Percentiles rank a stretch among this genome's conserved stretches.
These are phyloP conservation scores for Cercospora nicotianae DNA, from an alignment of 2,329 filamentous ascomycete species.

Conservation along the genomic window DNA sequence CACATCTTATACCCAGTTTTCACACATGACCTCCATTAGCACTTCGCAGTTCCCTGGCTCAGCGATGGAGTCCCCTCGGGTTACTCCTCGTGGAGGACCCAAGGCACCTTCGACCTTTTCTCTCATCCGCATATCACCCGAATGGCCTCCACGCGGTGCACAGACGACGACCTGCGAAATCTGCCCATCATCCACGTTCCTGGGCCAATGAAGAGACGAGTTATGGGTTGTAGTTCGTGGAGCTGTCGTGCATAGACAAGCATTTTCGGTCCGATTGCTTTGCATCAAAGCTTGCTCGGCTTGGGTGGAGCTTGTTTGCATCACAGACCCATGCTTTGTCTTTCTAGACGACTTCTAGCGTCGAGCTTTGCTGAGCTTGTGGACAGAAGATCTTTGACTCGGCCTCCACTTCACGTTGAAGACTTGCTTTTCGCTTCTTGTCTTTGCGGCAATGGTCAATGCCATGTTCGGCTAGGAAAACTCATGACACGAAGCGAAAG, in stretches of 20 bases:
- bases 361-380: neutral
- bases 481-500: neutral
- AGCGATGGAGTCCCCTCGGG: slow-evolving; percentile 7
- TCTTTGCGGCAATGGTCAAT: neutral
- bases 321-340: neutral
- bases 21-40: neutral
- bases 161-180: neutral
- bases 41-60: neutral
- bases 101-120: neutral
- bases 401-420: neutral
- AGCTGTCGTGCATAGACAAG: slow-evolving; percentile 10
- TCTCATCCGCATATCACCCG: neutral
- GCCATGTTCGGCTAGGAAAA: neutral
- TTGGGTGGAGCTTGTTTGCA: slow-evolving; percentile 17
- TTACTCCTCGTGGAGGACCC: slow-evolving; percentile 9
- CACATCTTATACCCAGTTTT: slow-evolving; percentile 2
- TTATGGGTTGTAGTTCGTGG: neutral
- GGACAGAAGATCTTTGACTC: neutral
- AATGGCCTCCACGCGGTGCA: slow-evolving; percentile 6
- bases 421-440: neutral
- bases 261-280: slow-evolving; percentile 18
- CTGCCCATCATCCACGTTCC: neutral
- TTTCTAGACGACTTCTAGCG: slow-evolving; percentile 14
- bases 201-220: neutral
- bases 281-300: slow-evolving; percentile 5